These are phyloP conservation scores for Microdochium trichocladiopsis DNA, from an alignment of 2,329 filamentous ascomycete species.

Conservation along the genomic window DNA sequence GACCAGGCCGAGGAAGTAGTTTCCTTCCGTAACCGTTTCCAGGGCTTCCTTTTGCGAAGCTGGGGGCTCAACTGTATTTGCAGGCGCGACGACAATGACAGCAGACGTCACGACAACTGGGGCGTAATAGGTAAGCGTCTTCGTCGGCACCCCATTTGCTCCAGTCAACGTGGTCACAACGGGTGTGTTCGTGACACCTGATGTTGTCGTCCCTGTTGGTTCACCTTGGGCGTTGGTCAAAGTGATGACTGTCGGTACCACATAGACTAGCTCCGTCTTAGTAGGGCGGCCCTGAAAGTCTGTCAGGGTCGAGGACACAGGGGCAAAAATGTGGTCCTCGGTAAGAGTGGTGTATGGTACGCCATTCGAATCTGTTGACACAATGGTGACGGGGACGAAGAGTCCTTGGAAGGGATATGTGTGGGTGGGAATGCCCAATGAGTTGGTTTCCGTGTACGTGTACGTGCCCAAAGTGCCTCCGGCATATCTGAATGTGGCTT, in stretches of 20 bases:
- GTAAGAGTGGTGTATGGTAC: slow-evolving; percentile 3
- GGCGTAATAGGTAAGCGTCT: background rate
- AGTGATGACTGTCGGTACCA: background rate
- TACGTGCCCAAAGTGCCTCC: background rate
- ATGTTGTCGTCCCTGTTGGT: background rate
- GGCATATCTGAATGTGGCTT: background rate
- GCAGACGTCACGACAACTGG: background rate
- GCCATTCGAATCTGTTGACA: slow-evolving; percentile 2
- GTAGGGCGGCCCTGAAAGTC: slow-evolving; percentile 1
- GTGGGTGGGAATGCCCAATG: background rate
- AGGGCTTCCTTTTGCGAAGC: background rate
- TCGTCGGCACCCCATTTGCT: background rate
- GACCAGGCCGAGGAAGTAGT: slow-evolving; percentile 8
- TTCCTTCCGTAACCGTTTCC: slow-evolving; percentile 3
- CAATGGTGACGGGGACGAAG: background rate
- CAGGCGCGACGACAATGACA: background rate
- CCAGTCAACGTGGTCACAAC: background rate
- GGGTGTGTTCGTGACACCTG: background rate
- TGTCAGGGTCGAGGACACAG: background rate
- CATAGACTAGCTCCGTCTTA: background rate
- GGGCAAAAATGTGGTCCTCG: background rate
- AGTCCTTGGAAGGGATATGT: background rate
- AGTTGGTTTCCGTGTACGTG: background rate
- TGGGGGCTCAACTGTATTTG: background rate
- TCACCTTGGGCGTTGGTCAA: background rate